Conservation (phyloP, 495 filamentous ascomycete species). For the Baudoinia panamericana region DNA sequence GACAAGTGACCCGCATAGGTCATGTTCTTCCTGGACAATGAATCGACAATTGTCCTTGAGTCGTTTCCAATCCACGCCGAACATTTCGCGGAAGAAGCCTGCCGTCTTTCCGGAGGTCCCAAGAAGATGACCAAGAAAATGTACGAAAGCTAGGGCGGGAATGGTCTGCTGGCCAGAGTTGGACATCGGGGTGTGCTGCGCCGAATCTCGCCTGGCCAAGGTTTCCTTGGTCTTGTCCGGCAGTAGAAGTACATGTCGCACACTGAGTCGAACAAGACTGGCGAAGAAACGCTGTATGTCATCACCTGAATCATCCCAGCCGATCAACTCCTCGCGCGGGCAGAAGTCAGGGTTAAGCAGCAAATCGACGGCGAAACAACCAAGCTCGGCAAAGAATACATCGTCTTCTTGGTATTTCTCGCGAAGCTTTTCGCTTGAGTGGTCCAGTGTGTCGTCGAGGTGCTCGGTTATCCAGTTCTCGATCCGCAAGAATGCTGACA, state of each 20-base stretch:
- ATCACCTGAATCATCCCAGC: not conserved
- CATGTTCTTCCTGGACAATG: not conserved
- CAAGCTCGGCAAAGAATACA: not conserved
- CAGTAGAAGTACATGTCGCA: not conserved
- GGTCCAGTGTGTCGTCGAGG: not conserved
- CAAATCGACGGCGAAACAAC: not conserved
- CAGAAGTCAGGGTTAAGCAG: not conserved
- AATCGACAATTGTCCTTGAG: not conserved
- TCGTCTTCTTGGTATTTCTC: slow-evolving; percentile 1
- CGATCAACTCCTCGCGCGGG: not conserved
- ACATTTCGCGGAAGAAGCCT: not conserved
- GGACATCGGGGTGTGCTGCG: not conserved
- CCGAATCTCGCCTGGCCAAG: slow-evolving; percentile 4
- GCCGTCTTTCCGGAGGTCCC: not conserved
- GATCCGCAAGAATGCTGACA: not conserved
- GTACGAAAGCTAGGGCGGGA: not conserved
- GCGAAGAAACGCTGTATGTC: not conserved
- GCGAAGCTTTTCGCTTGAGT: not conserved
- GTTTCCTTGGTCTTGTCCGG: slow-evolving; percentile 8
- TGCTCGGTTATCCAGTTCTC: not conserved
- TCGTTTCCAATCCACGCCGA: not conserved
- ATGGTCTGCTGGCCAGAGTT: slow-evolving; percentile 1
- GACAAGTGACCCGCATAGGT: not conserved
- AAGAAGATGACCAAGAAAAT: not conserved
- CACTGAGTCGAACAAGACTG: not conserved